Percentiles rank a stretch among this genome's conserved stretches.
These are phyloP conservation scores for Emmonsia crescens DNA, from an alignment of 2,329 filamentous ascomycete genomes.

Conservation along the genomic window DNA sequence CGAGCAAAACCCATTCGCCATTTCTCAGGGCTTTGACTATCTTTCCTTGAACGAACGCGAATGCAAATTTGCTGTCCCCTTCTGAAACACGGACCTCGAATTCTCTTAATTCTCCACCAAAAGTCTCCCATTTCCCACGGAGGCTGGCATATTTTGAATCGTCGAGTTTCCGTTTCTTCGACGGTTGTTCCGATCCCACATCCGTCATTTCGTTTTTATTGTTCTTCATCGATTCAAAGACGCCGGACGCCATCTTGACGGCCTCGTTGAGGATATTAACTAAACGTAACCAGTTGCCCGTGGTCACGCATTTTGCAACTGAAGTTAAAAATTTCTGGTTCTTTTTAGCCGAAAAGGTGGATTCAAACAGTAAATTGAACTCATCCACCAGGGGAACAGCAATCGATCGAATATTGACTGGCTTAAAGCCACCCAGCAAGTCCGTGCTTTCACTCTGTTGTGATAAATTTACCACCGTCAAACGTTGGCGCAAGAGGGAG, in stretches of 20 bases:
- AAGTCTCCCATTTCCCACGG: constrained; percentile 67
- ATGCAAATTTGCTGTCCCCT: constrained; percentile 72
- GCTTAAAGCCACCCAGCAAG: constrained; percentile 90
- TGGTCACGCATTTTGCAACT: constrained; percentile 66
- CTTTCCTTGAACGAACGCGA: constrained; percentile 92
- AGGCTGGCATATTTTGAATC: constrained; percentile 43
- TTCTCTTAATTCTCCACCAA: constrained; percentile 61
- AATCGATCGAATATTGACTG: constrained; percentile 78
- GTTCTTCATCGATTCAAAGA: constrained; percentile 47
- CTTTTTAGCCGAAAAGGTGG: constrained; percentile 77
- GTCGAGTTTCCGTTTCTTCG: constrained; percentile 61
- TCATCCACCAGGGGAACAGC: constrained; percentile 86
- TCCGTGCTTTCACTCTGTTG: constrained; percentile 98
- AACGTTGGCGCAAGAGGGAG: constrained; percentile 67
- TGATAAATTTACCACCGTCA: constrained; percentile 89
- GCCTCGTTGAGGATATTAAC: constrained; percentile 83
- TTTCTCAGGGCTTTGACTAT: constrained; percentile 93
- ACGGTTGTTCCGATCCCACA: constrained; percentile 46
- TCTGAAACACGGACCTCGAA: constrained; percentile 66
- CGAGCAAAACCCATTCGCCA: constrained; percentile 91
- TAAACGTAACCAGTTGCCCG: constrained; percentile 76
- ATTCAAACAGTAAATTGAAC: constrained; percentile 79
- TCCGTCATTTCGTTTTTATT: constrained; percentile 31
- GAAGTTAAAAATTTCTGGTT: constrained; percentile 80
- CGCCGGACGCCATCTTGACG: constrained; percentile 70